Evolutionary conservation across 495 filamentous ascomycete genomes (phyloP).

Genomic region (Podospora sp.): DNA sequence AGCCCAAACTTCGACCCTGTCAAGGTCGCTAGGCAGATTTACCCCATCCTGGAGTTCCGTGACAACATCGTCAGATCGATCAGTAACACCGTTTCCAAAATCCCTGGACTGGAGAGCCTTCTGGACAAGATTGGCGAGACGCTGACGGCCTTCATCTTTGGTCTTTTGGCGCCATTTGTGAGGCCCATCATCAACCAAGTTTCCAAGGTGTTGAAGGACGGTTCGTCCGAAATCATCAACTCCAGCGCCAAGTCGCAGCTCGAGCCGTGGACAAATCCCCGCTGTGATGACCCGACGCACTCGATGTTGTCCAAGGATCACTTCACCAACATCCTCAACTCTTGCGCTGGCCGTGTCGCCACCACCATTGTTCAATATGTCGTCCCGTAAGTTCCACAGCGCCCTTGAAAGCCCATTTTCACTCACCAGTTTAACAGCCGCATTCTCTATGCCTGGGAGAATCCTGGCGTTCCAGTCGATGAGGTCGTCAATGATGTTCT

Average conservation of each 20-base stretch:
- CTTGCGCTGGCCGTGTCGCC: constrained; percentile 82
- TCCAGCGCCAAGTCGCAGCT: constrained; percentile 83
- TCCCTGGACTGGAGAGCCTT: constrained; percentile 83
- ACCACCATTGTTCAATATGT: constrained; percentile 78
- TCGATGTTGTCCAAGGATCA: constrained; percentile 95
- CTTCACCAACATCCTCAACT: constrained; percentile 89
- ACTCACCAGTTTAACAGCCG: constrained; percentile 48
- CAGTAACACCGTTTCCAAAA: constrained; percentile 81
- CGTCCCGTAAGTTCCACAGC: constrained; percentile 59
- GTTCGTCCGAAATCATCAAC: constrained; percentile 77
- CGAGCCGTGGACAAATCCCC: constrained; percentile 85
- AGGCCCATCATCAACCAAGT: constrained; percentile 88
- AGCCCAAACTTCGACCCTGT: constrained; percentile 78
- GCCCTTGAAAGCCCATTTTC: not conserved
- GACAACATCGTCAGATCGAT: constrained; percentile 89
- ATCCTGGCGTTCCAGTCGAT: constrained; percentile 73
- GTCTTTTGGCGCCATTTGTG: constrained; percentile 85
- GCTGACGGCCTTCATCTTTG: constrained; percentile 85
- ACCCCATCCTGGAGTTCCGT: constrained; percentile 90
- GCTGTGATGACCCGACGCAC: constrained; percentile 90
- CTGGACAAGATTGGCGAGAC: constrained; percentile 92
- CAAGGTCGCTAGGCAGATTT: constrained; percentile 80
- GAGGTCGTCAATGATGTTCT: constrained; percentile 78
- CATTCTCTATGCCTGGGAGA: constrained; percentile 87
- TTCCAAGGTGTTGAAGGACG: constrained; percentile 77